These are phyloP conservation scores for Aspergillus pseudotamarii DNA, from an alignment of 2,329 filamentous ascomycete species.

Conservation along the genomic window DNA sequence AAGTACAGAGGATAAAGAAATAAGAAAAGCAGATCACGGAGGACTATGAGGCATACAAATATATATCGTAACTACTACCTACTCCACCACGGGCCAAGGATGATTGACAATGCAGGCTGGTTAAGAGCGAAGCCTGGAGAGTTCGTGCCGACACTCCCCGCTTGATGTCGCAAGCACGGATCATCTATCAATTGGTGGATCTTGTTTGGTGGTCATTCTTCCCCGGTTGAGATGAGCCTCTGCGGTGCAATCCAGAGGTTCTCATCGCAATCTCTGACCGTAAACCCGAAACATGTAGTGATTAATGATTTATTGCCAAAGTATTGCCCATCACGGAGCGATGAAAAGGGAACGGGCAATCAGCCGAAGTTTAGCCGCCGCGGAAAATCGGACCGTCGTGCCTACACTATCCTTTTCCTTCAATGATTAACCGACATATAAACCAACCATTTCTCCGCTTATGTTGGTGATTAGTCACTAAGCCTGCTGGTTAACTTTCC, in stretches of 20 bases:
- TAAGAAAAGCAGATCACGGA: neutral
- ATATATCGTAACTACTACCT: neutral
- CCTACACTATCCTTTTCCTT: neutral
- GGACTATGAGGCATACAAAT: neutral
- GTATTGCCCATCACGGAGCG: neutral
- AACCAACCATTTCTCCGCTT: too few species aligned
- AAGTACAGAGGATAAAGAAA: neutral
- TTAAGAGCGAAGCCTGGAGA: neutral
- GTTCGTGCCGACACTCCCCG: constrained; percentile 7
- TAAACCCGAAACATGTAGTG: neutral
- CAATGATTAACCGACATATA: too few species aligned
- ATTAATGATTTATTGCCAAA: too few species aligned
- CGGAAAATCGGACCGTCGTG: constrained; percentile 25
- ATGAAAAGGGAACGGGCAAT: constrained; percentile 26
- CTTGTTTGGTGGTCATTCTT: constrained; percentile 1
- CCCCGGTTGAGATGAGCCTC: neutral
- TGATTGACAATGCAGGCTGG: neutral
- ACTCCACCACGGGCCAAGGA: neutral
- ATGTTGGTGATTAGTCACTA: too few species aligned
- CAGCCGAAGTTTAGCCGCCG: constrained; percentile 33
- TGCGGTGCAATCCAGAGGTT: neutral
- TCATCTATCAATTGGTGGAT: constrained; percentile 4
- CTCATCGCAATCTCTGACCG: neutral
- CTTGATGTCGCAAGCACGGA: constrained; percentile 3
- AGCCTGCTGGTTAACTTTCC: neutral